Evolutionary conservation across 805 yeast species (phyloP).

Genomic region (Starmerella potacharoeniae): DNA sequence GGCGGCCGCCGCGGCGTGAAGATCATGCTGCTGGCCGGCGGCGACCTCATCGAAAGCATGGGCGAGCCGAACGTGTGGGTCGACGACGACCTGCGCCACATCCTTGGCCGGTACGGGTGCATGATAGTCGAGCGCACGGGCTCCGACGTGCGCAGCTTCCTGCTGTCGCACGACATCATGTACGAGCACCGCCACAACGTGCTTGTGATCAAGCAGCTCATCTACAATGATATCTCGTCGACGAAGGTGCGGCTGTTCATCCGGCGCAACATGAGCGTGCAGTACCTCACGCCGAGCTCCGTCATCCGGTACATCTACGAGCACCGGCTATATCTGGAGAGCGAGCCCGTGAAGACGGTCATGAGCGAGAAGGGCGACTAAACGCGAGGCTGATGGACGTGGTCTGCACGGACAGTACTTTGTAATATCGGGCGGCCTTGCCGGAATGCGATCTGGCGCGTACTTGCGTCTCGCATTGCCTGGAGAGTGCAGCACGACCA

Average conservation of each 20-base stretch:
- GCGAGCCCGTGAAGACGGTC: constrained; percentile 92
- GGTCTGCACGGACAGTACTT: too few species aligned
- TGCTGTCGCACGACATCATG: constrained; percentile 91
- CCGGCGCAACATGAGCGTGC: constrained; percentile 93
- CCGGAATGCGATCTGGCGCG: too few species aligned
- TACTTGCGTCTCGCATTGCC: too few species aligned
- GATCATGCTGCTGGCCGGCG: constrained; percentile 94
- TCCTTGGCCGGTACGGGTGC: constrained; percentile 92
- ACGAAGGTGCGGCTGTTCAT: constrained; percentile 88
- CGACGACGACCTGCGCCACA: constrained; percentile 87
- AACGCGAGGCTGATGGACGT: background rate
- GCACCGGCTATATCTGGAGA: constrained; percentile 72
- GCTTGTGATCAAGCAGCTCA: constrained; percentile 86
- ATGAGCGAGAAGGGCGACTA: constrained; percentile 27
- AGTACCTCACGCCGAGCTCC: constrained; percentile 82
- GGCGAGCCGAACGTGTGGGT: constrained; percentile 99
- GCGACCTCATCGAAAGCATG: constrained; percentile 95
- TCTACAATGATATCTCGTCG: constrained; percentile 90
- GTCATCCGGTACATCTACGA: constrained; percentile 93
- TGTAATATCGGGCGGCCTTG: too few species aligned
- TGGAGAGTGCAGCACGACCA: too few species aligned
- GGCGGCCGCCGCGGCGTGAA: constrained; percentile 63
- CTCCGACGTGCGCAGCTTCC: constrained; percentile 82
- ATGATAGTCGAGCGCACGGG: constrained; percentile 95
- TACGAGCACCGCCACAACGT: constrained; percentile 90